Conservation (phyloP, 2,329 filamentous ascomycete species). For the Leptographium galeiforme region DNA sequence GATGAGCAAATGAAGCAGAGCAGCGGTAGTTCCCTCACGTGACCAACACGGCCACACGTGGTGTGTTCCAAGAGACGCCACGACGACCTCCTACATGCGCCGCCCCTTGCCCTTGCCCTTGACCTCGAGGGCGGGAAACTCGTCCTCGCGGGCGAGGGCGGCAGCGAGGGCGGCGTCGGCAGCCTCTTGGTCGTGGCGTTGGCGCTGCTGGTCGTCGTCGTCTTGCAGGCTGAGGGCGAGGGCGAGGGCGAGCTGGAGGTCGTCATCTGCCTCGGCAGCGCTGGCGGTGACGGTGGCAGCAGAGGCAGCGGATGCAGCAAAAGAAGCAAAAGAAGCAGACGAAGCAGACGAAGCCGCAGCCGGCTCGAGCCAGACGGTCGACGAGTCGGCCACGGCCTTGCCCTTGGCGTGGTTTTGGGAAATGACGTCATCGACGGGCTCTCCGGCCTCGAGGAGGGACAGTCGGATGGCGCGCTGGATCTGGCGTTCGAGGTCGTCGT, state of each 20-base stretch:
- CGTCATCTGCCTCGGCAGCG: constrained; percentile 30
- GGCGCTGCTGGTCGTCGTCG: constrained; percentile 22
- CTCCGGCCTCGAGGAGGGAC: constrained; percentile 42
- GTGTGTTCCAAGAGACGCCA: too few relatives aligned
- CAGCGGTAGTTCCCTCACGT: too few relatives aligned
- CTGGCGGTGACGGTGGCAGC: not conserved
- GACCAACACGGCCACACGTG: too few relatives aligned
- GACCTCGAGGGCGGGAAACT: constrained; percentile 18
- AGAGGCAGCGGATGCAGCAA: not conserved
- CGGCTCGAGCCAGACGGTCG: not conserved
- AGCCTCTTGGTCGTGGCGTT: constrained; percentile 3
- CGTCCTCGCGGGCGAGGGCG: constrained; percentile 14
- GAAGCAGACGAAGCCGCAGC: not conserved
- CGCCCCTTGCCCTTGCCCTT: constrained; percentile 19
- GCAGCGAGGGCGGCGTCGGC: constrained; percentile 11
- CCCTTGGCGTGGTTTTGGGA: too few relatives aligned
- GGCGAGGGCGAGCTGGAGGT: constrained; percentile 45
- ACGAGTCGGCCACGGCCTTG: not conserved
- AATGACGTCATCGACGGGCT: too few relatives aligned
- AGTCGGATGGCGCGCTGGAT: constrained; percentile 50
- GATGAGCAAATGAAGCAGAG: too few relatives aligned
- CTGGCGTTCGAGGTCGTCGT: constrained; percentile 43
- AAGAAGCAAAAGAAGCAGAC: not conserved
- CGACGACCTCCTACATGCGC: not conserved
- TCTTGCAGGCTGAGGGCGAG: constrained; percentile 47